Evolutionary conservation across 1,284 basidiomycete genomes (phyloP), one percentile per base, ranked within the genome.

Genomic region (Tilletia caries): DNA sequence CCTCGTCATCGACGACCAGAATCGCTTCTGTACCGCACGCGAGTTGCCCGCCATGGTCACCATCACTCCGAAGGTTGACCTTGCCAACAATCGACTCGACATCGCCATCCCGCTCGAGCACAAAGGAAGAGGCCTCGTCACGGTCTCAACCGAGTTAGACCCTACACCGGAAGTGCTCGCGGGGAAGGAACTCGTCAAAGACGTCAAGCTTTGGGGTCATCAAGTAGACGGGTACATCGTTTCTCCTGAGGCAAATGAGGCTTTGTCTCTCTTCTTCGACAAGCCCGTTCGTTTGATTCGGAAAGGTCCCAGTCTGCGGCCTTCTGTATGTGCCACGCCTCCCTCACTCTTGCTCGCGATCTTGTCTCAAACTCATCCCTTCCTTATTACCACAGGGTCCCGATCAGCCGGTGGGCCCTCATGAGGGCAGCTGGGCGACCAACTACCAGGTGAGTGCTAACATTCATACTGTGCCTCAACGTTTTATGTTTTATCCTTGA

Each of bases 11-110:
- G 76, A 77, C 62, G 48, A 71, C 25, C 73, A 73, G 1, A 70
- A 70, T 15, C 72, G 72, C 29, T 80, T 80, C 72, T 76, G 73
- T 68, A 80, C 79, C 1, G 79, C 79, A 1, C 71, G 79, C 44
- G 77, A 77, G 29, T 67, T 79, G 43, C 75, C 79, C 64, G 73
- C 78, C 66, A 80, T 80, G 76, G 77, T 80, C 23, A 73, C 75
- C 29, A 80, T 80, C 64, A 69, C 70, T 25, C 79, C 79, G 8
- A 67, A 54, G 15, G 72, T 80, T 64, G 60, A 75, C n/a, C 34
- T 60, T 4, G 68, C 75, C 0, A 37, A 41, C 43, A 72, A 73
- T 64, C 58, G 50, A 64, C 70, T 80, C 18, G 13, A 20, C n/a
- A 80, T 80, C 69, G 66, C 73, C 20, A 74, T 80, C 62, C 79